A percentile compares a stretch with the other conserved stretches of the same genome.
These are phyloP conservation scores for Apiospora sp. DNA, from an alignment of 2,329 filamentous ascomycete genomes.

Conservation along the genomic window DNA sequence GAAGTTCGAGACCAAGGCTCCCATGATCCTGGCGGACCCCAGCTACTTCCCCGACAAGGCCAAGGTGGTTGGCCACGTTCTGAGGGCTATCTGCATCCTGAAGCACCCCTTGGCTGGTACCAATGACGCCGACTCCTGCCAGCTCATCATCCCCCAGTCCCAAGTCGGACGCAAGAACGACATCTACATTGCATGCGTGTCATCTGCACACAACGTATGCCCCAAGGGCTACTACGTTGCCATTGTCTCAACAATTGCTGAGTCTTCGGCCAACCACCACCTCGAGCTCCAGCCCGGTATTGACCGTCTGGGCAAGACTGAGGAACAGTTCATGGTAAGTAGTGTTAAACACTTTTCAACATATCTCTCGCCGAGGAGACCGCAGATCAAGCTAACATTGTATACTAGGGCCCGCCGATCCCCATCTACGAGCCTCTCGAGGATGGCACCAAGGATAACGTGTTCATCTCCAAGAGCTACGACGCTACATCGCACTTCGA, in stretches of 20 bases:
- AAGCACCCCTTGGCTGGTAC: conserved; percentile 95
- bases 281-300: conserved; percentile 92
- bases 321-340: conserved; percentile 93
- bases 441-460: conserved; percentile 83
- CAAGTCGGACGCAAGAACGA: conserved; percentile 98
- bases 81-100: conserved; percentile 97
- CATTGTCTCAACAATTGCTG: conserved; percentile 97
- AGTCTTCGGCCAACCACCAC: conserved; percentile 91
- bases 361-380: not conserved
- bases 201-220: conserved; percentile 95
- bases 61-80: conserved; percentile 84
- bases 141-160: conserved; percentile 97
- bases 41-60: conserved; percentile 95
- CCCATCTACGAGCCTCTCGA: conserved; percentile 92
- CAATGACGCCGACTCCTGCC: conserved; percentile 85
- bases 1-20: conserved; percentile 95
- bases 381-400: conserved; percentile 15
- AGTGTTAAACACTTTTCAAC: not conserved
- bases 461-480: conserved; percentile 99
- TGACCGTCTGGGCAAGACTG: conserved; percentile 89
- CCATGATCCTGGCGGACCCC: conserved; percentile 94
- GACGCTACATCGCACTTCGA: conserved; percentile 98
- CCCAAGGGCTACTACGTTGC: conserved; percentile 99
- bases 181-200: conserved; percentile 96
- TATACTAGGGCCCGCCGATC: conserved; percentile 74